These are phyloP conservation scores for Acanthamoeba castellanii DNA, from an alignment of 208 protist genomes.

Conservation along the genomic window DNA sequence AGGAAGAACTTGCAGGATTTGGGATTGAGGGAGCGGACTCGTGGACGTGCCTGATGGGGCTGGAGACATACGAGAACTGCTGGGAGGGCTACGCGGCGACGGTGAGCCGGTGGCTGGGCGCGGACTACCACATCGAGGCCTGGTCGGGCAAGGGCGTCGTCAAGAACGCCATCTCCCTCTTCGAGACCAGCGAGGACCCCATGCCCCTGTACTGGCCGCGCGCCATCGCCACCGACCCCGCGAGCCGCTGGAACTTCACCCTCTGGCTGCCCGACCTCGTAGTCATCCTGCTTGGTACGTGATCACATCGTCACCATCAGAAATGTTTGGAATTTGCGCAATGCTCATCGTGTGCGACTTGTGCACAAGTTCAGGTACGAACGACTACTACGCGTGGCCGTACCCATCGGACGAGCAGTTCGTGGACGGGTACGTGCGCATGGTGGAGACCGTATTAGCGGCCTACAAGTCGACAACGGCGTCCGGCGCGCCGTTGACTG, in stretches of 20 bases:
- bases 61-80: constrained; percentile 47
- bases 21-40: constrained; percentile 41
- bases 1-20: not conserved
- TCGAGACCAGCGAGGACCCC: constrained; percentile 13
- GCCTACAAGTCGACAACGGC: constrained; percentile 14
- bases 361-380: not conserved
- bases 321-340: not conserved
- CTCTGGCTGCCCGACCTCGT: constrained; percentile 46
- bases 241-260: constrained; percentile 44
- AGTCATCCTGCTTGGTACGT: constrained; percentile 2
- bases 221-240: constrained; percentile 33
- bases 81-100: constrained; percentile 55
- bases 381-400: constrained; percentile 70
- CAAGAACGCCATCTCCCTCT: constrained; percentile 55
- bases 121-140: constrained; percentile 64
- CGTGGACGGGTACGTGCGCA: not conserved
- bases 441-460: not conserved
- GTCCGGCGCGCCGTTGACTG: not conserved
- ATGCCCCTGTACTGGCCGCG: constrained; percentile 75
- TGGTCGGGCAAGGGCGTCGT: constrained; percentile 72
- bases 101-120: constrained; percentile 42
- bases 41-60: constrained; percentile 32
- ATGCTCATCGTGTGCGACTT: not conserved
- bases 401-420: constrained; percentile 41
- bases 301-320: not conserved